These are phyloP conservation scores for Oenanthe javanica DNA, from an alignment of 140 eudicot genomes.

Conservation along the genomic window DNA sequence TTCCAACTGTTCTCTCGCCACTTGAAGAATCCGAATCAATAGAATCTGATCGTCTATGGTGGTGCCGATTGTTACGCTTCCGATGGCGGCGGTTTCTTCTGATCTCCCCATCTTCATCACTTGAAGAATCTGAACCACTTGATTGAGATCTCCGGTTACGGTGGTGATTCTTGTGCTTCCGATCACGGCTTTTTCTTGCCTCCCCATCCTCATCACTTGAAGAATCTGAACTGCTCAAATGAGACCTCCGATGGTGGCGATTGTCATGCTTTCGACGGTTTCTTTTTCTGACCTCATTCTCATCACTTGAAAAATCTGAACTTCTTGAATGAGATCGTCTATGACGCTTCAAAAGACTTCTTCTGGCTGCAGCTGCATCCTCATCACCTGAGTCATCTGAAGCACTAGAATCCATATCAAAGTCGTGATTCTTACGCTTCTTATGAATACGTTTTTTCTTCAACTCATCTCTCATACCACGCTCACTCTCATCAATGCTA, in stretches of 20 bases:
- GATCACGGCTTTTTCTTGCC: conserved; percentile 21
- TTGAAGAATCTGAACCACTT: conserved; percentile 32
- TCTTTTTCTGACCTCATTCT: conserved; percentile 24
- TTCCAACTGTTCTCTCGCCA: conserved; percentile 28
- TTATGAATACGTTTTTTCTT: not conserved
- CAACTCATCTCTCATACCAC: not conserved
- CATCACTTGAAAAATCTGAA: conserved; percentile 43
- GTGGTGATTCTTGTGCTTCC: conserved; percentile 41
- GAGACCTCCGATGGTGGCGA: conserved; percentile 41
- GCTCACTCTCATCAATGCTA: not conserved
- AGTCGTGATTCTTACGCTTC: not conserved
- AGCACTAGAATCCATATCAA: not conserved
- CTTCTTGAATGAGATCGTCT: conserved; percentile 26
- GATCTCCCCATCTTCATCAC: conserved; percentile 30
- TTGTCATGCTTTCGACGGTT: conserved; percentile 31
- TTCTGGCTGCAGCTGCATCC: conserved; percentile 18
- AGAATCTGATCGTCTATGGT: conserved; percentile 30
- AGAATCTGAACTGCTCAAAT: conserved; percentile 30
- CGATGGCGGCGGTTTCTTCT: conserved; percentile 35
- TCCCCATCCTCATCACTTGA: conserved; percentile 37
- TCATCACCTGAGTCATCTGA: conserved; percentile 11
- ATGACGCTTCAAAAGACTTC: conserved; percentile 28
- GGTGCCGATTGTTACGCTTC: conserved; percentile 36
- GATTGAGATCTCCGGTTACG: conserved; percentile 42
- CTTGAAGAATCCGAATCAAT: conserved; percentile 31